Evolutionary conservation across 148 eudicot genomes (phyloP).

Genomic region (Nepenthes mirabilis): DNA sequence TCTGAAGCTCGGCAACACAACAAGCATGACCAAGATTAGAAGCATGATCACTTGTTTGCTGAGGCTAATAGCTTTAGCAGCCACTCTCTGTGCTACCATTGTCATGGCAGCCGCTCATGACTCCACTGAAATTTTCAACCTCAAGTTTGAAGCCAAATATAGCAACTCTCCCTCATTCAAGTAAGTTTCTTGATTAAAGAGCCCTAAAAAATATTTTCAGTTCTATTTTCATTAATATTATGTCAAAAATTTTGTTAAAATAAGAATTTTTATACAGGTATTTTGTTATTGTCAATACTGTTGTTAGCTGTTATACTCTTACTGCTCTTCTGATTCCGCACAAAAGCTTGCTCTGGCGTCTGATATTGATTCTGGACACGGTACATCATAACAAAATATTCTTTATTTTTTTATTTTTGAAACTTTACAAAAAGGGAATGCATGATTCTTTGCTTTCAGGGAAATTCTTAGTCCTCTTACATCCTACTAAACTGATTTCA

Average conservation of each 20-base stretch:
- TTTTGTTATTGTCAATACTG: conserved; percentile 17
- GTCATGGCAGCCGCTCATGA: conserved; percentile 67
- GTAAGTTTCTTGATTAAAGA: conserved; percentile 24
- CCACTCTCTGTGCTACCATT: conserved; percentile 41
- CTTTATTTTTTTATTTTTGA: background rate
- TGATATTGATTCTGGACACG: conserved; percentile 19
- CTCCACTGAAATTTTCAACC: conserved; percentile 37
- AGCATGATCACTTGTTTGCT: conserved; percentile 33
- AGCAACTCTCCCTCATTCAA: conserved; percentile 58
- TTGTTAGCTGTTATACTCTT: conserved; percentile 19
- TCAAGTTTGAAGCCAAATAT: conserved; percentile 66
- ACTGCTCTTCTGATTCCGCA: conserved; percentile 16
- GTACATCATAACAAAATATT: conserved; percentile 1
- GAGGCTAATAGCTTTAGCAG: conserved; percentile 52
- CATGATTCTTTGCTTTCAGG: background rate
- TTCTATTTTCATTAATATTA: background rate
- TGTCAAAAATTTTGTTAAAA: background rate
- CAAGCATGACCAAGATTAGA: conserved; percentile 34
- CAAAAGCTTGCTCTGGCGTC: conserved; percentile 29
- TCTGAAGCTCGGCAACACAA: too few relatives aligned
- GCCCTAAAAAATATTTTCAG: background rate
- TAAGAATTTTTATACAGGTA: conserved; percentile 13
- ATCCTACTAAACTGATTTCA: background rate
- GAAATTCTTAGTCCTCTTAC: background rate
- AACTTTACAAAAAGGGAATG: background rate